These are phyloP conservation scores for Ottelia alismoides DNA, from an alignment of 106 monocot genomes.

Conservation along the genomic window DNA sequence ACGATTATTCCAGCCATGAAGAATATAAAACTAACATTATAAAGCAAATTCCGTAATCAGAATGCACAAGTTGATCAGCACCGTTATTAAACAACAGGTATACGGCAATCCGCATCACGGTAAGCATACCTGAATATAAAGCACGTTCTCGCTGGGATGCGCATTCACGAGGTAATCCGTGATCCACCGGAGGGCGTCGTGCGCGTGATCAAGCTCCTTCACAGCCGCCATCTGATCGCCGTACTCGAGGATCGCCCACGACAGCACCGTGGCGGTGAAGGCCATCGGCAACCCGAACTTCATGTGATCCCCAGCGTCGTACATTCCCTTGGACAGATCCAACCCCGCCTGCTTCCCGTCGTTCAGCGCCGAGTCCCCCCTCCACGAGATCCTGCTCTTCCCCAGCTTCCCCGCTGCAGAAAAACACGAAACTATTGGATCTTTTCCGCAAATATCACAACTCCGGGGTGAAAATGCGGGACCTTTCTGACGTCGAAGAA, in stretches of 20 bases:
- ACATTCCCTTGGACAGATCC: slow-evolving; percentile 95
- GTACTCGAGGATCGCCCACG: slow-evolving; percentile 90
- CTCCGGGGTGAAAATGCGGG: too few relatives aligned
- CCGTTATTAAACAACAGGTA: too few relatives aligned
- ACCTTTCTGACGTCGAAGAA: slow-evolving; percentile 99
- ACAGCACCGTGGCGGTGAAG: slow-evolving; percentile 80
- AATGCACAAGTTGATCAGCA: too few relatives aligned
- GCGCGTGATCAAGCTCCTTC: slow-evolving; percentile 62
- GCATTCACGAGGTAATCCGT: slow-evolving; percentile 94
- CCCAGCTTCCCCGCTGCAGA: slow-evolving; percentile 96
- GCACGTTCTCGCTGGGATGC: slow-evolving; percentile 67
- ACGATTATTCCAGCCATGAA: too few relatives aligned
- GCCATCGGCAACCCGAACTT: slow-evolving; percentile 97
- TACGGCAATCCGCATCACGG: too few relatives aligned
- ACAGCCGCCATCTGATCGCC: slow-evolving; percentile 87
- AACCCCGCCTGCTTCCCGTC: slow-evolving; percentile 59
- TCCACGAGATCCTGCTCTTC: slow-evolving; percentile 76
- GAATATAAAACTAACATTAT: too few relatives aligned
- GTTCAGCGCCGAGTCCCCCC: slow-evolving; percentile 72
- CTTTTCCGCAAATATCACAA: too few relatives aligned
- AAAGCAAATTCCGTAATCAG: too few relatives aligned
- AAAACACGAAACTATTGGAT: not conserved
- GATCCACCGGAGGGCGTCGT: slow-evolving; percentile 88
- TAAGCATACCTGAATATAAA: slow-evolving; percentile 97
- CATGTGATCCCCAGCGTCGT: slow-evolving; percentile 94